Evolutionary conservation across 2,329 filamentous ascomycete species (phyloP).

Genomic region (Exserohilum turcica): DNA sequence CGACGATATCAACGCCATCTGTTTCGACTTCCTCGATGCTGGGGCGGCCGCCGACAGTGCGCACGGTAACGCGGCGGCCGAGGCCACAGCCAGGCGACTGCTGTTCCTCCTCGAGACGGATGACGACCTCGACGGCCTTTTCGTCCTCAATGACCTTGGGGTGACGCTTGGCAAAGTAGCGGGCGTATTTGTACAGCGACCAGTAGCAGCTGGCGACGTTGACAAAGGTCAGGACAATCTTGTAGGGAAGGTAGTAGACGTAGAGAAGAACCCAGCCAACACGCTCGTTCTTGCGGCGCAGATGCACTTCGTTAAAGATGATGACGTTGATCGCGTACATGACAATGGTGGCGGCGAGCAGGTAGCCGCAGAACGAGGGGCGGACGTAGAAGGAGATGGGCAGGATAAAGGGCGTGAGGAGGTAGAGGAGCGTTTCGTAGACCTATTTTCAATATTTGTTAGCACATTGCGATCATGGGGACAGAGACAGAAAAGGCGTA

Average conservation of each 20-base stretch:
- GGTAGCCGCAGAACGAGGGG: slow-evolving; percentile 49
- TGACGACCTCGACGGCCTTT: slow-evolving; percentile 44
- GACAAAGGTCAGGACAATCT: slow-evolving; percentile 52
- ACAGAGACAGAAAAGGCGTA: background rate
- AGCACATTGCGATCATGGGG: slow-evolving; percentile 13
- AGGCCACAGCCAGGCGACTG: slow-evolving; percentile 15
- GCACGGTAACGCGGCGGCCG: slow-evolving; percentile 30
- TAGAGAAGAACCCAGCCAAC: slow-evolving; percentile 46
- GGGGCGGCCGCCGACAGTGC: slow-evolving; percentile 15
- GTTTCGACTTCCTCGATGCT: background rate
- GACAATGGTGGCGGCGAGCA: slow-evolving; percentile 47
- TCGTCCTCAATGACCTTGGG: slow-evolving; percentile 57
- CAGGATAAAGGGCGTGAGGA: slow-evolving; percentile 53
- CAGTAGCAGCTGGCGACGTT: slow-evolving; percentile 49
- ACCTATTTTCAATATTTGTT: slow-evolving; percentile 28
- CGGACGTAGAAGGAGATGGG: slow-evolving; percentile 53
- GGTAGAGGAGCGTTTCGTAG: slow-evolving; percentile 55
- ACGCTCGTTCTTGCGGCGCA: slow-evolving; percentile 53
- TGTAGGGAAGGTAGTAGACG: slow-evolving; percentile 54
- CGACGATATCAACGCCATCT: background rate
- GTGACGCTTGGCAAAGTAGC: slow-evolving; percentile 55
- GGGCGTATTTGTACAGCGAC: slow-evolving; percentile 53
- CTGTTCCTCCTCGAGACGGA: slow-evolving; percentile 31
- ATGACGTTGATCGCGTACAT: slow-evolving; percentile 53
- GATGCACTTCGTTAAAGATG: slow-evolving; percentile 57